Base-by-base conservation (phyloP, 805 yeast species). In the Teunomyces cretensis region DNA sequence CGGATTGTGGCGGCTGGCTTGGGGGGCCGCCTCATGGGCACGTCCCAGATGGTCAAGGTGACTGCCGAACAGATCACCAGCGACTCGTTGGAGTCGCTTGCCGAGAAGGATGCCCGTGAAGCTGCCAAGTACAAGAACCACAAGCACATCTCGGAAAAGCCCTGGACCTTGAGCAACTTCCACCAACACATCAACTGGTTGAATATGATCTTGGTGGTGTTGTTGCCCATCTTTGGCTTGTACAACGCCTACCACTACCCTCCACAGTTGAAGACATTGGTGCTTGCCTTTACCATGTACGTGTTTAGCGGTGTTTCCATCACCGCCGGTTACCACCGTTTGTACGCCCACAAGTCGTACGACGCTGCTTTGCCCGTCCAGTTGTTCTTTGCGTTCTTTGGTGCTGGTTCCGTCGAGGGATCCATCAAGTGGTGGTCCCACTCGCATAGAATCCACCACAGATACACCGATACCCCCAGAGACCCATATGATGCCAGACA, bases 351-450 rank as follows among this genome's bases (percentile, higher is more conserved):
- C 67, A 81, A 84, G 62, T 74, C 92, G 14, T 86, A 81, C 57
- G 75, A 76, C 44, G 90, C 86, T 44, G 75, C 71, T 48, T 62
- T 74, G 59, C 83, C 88, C 12, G 72, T 84, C 35, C 77, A 81
- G 53, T 58, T 84, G 35, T 79, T 84, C 54, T 85, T 68, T 60
- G 95, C 92, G 5, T 64, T 84, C 22, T 86, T 86, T 57, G 95
- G 95, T 51, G 88, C 92, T 28, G 86, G 90, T 35, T 81, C 90
- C 44, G 82, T 86, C 40, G 90, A 86, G 65, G 95, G 95, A 53
- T 85, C 92, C 33, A 82, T 86, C 64, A 86, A 86, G 66, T 86
- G 94, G 94, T 87, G 95, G 95, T 80, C 85, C 39, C 94, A 86
- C 63, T 78, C 86, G 42, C 95, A 87, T 68, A 79, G 95, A 78